Evolutionary conservation across 106 monocot genomes (phyloP).

Genomic region (Dendrobium nobile): DNA sequence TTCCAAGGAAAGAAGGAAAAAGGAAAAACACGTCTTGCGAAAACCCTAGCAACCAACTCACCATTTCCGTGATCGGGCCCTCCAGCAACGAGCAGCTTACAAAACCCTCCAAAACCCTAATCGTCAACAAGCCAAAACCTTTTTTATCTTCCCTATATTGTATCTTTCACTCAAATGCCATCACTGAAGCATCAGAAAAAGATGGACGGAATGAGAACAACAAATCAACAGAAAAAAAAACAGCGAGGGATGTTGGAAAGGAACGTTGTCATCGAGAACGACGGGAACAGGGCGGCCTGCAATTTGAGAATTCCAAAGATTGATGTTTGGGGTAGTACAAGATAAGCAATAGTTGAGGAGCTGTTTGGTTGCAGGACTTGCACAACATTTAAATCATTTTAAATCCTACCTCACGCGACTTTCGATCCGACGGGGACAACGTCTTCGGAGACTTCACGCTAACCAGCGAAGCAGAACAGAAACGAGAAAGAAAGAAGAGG

Average conservation of each 20-base stretch:
- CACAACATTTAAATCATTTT: too few relatives aligned
- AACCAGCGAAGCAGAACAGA: too few relatives aligned
- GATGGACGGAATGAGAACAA: background rate
- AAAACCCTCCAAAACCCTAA: background rate
- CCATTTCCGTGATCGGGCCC: background rate
- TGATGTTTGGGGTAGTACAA: too few relatives aligned
- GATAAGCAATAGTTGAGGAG: too few relatives aligned
- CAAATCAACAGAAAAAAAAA: background rate
- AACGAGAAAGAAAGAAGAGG: too few relatives aligned
- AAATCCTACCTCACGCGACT: too few relatives aligned
- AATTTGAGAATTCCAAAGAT: too few relatives aligned
- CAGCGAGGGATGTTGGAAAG: background rate
- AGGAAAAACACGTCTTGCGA: background rate
- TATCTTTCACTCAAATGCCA: background rate
- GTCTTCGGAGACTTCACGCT: too few relatives aligned
- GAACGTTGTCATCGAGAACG: background rate
- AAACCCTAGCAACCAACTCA: slow-evolving; percentile 7
- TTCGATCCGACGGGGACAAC: too few relatives aligned
- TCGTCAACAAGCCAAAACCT: background rate
- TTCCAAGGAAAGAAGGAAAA: background rate
- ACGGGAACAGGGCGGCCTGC: background rate
- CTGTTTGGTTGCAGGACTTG: too few relatives aligned
- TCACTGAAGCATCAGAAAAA: background rate
- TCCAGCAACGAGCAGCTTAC: background rate
- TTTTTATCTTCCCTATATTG: background rate